Evolutionary conservation across 1,284 basidiomycete genomes (phyloP).

Genomic region (Melampsora americana): DNA sequence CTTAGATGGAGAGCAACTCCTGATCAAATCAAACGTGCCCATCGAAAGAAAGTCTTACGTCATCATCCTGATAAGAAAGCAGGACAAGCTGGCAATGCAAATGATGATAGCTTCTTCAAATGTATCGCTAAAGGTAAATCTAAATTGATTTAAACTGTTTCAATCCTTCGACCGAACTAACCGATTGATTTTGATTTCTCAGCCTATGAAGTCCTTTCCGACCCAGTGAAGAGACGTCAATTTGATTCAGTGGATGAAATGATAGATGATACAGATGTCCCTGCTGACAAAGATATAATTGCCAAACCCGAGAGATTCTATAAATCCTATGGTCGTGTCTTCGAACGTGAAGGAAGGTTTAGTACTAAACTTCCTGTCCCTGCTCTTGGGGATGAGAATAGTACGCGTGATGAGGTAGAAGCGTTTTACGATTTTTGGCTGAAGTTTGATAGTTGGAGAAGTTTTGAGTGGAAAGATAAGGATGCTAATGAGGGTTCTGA

Average conservation of each 20-base stretch:
- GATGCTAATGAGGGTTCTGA: constrained; percentile 97
- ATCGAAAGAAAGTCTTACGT: constrained; percentile 96
- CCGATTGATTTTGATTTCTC: not conserved
- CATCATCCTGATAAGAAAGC: constrained; percentile 99
- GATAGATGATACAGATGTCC: constrained; percentile 69
- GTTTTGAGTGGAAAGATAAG: constrained; percentile 97
- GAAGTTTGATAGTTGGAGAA: constrained; percentile 98
- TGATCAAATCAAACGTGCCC: constrained; percentile 93
- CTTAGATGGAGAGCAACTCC: constrained; percentile 81
- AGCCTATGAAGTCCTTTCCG: constrained; percentile 83
- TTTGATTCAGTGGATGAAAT: constrained; percentile 95
- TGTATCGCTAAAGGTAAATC: constrained; percentile 79
- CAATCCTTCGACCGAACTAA: not conserved
- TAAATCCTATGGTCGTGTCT: constrained; percentile 68
- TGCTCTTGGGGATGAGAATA: constrained; percentile 68
- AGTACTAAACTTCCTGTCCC: constrained; percentile 78
- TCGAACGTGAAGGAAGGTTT: constrained; percentile 87
- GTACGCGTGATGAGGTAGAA: constrained; percentile 78
- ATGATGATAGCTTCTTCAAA: constrained; percentile 99
- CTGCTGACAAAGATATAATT: constrained; percentile 62
- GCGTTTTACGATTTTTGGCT: constrained; percentile 99
- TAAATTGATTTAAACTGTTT: constrained; percentile 4
- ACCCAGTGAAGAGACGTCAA: constrained; percentile 82
- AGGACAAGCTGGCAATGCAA: constrained; percentile 65
- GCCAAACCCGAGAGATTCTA: constrained; percentile 68